Conservation (phyloP, 2,329 filamentous ascomycete genomes). For the Bimuria novae-zelandiae region DNA sequence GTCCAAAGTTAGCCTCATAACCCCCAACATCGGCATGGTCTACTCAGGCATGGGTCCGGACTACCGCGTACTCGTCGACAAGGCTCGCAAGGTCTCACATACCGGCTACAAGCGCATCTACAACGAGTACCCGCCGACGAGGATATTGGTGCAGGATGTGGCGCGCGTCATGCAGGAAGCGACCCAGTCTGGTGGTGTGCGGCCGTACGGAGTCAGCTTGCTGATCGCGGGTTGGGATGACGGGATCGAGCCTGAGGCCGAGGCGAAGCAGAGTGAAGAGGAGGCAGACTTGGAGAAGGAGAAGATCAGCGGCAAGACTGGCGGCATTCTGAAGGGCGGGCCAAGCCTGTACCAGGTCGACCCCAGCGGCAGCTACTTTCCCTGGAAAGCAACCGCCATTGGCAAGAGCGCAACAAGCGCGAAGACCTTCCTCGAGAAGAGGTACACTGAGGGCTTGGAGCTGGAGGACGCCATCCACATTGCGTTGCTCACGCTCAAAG, state of each 20-base stretch:
- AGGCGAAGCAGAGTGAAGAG: constrained; percentile 61
- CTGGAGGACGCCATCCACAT: constrained; percentile 98
- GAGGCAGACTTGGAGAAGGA: constrained; percentile 64
- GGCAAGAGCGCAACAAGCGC: constrained; percentile 98
- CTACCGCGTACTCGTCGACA: constrained; percentile 96
- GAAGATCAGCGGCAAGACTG: constrained; percentile 84
- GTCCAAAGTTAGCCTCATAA: constrained; percentile 97
- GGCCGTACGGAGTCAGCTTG: constrained; percentile 94
- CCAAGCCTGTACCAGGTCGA: constrained; percentile 99
- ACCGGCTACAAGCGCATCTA: constrained; percentile 99
- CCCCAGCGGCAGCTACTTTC: constrained; percentile 98
- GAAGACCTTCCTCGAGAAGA: constrained; percentile 99
- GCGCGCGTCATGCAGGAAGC: constrained; percentile 98
- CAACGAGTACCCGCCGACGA: constrained; percentile 99
- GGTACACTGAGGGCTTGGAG: constrained; percentile 96
- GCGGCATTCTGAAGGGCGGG: constrained; percentile 91
- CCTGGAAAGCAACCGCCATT: constrained; percentile 99
- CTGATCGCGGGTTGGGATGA: constrained; percentile 98
- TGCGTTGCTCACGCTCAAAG: constrained; percentile 93
- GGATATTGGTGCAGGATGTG: constrained; percentile 98
- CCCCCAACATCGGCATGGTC: constrained; percentile 99
- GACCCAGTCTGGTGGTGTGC: constrained; percentile 95
- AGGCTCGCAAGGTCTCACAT: constrained; percentile 96
- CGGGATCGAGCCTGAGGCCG: constrained; percentile 84
- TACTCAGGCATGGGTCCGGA: constrained; percentile 99